A percentile compares a stretch with the other conserved stretches of the same genome.
These are phyloP conservation scores for Trypanosoma mega DNA, from an alignment of 208 protist species.

Conservation along the genomic window DNA sequence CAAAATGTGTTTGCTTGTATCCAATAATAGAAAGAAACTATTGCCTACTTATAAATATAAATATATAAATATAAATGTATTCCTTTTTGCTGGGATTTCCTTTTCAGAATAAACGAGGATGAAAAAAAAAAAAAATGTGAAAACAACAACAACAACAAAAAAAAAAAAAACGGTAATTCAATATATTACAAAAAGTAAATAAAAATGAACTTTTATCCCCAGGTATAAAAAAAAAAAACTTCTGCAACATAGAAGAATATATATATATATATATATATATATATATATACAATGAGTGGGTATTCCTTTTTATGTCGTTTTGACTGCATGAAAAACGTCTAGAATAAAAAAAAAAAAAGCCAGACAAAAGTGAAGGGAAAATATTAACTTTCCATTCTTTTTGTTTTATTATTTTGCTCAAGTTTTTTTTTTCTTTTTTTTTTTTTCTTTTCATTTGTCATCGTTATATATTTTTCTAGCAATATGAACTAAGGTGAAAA, in stretches of 20 bases:
- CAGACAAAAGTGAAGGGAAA: not conserved
- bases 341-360: slow-evolving; percentile 14
- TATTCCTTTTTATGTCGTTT: too few relatives aligned
- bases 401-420: not conserved
- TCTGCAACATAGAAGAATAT: too few relatives aligned
- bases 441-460: not conserved
- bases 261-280: too few relatives aligned
- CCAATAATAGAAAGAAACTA: slow-evolving; percentile 3
- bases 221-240: too few relatives aligned
- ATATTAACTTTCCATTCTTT: not conserved
- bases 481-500: slow-evolving; percentile 1
- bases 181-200: slow-evolving; percentile 4
- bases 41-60: not conserved
- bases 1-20: too few relatives aligned
- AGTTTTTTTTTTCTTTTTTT: not conserved
- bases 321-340: not conserved
- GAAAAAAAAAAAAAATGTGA: slow-evolving; percentile 20
- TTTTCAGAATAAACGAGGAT: too few relatives aligned
- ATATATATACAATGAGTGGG: slow-evolving; percentile 4
- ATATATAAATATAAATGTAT: too few relatives aligned
- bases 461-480: not conserved
- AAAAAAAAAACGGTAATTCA: slow-evolving; percentile 12
- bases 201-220: too few relatives aligned
- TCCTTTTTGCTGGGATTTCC: too few relatives aligned
- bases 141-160: slow-evolving; percentile 11